phyloP scores from a whole-genome alignment of 805 yeast species.

The Ogataea angusta region DNA sequence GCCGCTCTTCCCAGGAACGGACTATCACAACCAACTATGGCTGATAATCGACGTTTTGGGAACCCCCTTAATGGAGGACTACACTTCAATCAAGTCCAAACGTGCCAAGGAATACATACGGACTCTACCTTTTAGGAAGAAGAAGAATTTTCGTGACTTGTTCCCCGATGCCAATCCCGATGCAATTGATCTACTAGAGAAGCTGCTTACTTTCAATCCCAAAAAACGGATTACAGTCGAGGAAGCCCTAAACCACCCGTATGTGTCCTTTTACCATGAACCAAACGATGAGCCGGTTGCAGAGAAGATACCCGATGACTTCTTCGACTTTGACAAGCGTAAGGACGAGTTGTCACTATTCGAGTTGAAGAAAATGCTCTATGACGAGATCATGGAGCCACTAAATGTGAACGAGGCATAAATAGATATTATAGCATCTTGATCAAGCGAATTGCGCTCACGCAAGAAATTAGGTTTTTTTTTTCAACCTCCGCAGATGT shows the following conservation, averaged over 20 bases:
- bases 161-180: slow-evolving; percentile 55
- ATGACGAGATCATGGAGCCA: slow-evolving; percentile 73
- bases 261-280: slow-evolving; percentile 84
- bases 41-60: slow-evolving; percentile 83
- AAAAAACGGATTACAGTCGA: slow-evolving; percentile 75
- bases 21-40: slow-evolving; percentile 87
- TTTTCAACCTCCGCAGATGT: background rate
- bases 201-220: slow-evolving; percentile 81
- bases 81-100: slow-evolving; percentile 67
- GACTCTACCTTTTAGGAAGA: slow-evolving; percentile 68
- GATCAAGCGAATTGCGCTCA: background rate
- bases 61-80: slow-evolving; percentile 80
- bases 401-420: slow-evolving; percentile 12
- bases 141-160: slow-evolving; percentile 51
- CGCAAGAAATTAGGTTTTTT: background rate
- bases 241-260: slow-evolving; percentile 84
- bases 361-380: slow-evolving; percentile 75
- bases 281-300: slow-evolving; percentile 91
- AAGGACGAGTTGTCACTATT: slow-evolving; percentile 75
- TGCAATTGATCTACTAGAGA: slow-evolving; percentile 65
- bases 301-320: slow-evolving; percentile 76
- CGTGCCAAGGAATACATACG: slow-evolving; percentile 88
- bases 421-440: slow-evolving; percentile 2
- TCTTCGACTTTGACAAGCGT: slow-evolving; percentile 82
- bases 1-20: slow-evolving; percentile 92